These are phyloP conservation scores for Phytophthora citrophthora DNA, from an alignment of 352 stramenopile species.

Conservation along the genomic window DNA sequence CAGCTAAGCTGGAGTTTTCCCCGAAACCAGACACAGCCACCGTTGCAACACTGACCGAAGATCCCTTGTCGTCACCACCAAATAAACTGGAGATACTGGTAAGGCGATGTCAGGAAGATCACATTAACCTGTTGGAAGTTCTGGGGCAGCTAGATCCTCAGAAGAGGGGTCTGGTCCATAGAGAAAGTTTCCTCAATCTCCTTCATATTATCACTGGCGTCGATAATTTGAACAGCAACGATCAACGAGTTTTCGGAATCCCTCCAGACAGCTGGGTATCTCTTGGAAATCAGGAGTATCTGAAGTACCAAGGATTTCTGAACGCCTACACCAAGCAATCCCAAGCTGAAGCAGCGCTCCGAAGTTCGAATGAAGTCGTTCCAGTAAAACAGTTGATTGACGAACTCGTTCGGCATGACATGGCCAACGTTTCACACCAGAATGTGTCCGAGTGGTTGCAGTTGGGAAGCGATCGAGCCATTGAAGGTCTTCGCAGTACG, in stretches of 20 bases:
- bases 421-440: slow-evolving; percentile 21
- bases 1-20: neutral
- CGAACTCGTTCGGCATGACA: slow-evolving; percentile 31
- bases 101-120: slow-evolving; percentile 34
- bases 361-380: slow-evolving; percentile 17
- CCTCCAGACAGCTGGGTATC: slow-evolving; percentile 20
- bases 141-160: slow-evolving; percentile 36
- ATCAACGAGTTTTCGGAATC: slow-evolving; percentile 17
- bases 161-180: slow-evolving; percentile 32
- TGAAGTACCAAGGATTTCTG: slow-evolving; percentile 36
- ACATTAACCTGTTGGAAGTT: slow-evolving; percentile 33
- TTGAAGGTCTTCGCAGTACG: slow-evolving; percentile 6
- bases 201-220: slow-evolving; percentile 35
- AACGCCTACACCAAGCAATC: slow-evolving; percentile 15
- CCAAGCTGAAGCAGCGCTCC: slow-evolving; percentile 3
- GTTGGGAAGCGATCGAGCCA: slow-evolving; percentile 22
- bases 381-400: slow-evolving; percentile 30
- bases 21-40: slow-evolving; percentile 23
- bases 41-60: slow-evolving; percentile 39
- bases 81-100: slow-evolving; percentile 30
- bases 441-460: slow-evolving; percentile 31
- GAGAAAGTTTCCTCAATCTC: slow-evolving; percentile 30
- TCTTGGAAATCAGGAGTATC: slow-evolving; percentile 17
- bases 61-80: slow-evolving; percentile 3
- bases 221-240: slow-evolving; percentile 14